Conservation (phyloP, 73 alveolate genomes). For the Urostyla sp. region DNA sequence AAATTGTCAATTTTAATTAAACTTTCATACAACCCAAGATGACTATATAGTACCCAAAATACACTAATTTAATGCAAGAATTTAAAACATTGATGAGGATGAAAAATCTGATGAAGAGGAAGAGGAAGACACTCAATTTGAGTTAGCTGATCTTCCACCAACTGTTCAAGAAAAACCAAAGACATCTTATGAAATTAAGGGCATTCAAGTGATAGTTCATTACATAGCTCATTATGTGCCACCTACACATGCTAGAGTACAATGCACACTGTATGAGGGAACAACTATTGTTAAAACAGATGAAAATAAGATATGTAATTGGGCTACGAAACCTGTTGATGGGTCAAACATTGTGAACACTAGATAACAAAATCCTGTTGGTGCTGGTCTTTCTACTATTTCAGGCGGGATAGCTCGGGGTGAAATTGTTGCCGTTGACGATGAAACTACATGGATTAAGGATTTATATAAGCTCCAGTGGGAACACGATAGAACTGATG, state of each 20-base stretch:
- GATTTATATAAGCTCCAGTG: conserved; percentile 7
- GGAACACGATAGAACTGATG: conserved; percentile 3
- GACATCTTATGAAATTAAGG: conserved; percentile 62
- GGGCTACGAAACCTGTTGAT: conserved; percentile 68
- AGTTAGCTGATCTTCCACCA: not conserved
- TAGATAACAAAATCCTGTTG: conserved; percentile 52
- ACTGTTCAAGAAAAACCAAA: not conserved
- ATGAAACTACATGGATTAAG: conserved; percentile 47
- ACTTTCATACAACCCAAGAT: conserved; percentile 66
- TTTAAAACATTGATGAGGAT: not conserved
- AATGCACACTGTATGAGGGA: conserved; percentile 78
- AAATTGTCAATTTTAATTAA: conserved; percentile 49
- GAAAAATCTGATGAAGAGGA: conserved; percentile 33
- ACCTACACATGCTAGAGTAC: conserved; percentile 61
- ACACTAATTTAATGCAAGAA: conserved; percentile 54
- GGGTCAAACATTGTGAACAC: conserved; percentile 39
- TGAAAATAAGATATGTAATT: conserved; percentile 56
- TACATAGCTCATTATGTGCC: conserved; percentile 53
- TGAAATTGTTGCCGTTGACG: conserved; percentile 40
- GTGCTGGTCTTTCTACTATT: conserved; percentile 19
- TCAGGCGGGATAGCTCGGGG: conserved; percentile 60
- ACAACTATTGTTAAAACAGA: conserved; percentile 72
- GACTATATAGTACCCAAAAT: conserved; percentile 76
- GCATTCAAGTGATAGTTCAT: conserved; percentile 71
- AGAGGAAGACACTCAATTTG: not conserved